Conservation (phyloP, 176 grass and related monocot species). For the Raddia guianensis region DNA sequence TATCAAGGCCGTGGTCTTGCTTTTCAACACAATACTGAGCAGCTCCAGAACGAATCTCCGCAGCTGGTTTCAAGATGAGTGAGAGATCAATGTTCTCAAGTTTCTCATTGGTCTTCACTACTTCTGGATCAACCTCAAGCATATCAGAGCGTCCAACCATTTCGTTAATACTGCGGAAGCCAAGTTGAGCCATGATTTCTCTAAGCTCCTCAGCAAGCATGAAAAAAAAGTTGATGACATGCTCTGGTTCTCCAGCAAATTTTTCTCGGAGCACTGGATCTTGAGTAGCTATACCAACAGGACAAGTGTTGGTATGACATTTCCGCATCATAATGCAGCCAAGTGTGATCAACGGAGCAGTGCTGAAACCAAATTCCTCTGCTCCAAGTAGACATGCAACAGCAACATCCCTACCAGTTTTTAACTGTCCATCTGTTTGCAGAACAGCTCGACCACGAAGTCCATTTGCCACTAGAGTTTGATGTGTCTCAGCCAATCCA, state of each 20-base stretch:
- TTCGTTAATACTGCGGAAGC: conserved; percentile 72
- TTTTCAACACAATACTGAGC: conserved; percentile 91
- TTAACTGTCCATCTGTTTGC: conserved; percentile 97
- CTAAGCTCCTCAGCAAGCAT: conserved; percentile 99
- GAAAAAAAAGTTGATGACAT: conserved; percentile 99
- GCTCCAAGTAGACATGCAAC: conserved; percentile 93
- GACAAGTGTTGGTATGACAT: conserved; percentile 94
- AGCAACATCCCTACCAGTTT: conserved; percentile 98
- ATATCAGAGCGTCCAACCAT: conserved; percentile 99
- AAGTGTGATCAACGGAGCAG: conserved; percentile 94
- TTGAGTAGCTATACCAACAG: conserved; percentile 98
- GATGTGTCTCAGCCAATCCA: conserved; percentile 94
- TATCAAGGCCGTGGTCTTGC: conserved; percentile 88
- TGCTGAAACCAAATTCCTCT: conserved; percentile 99
- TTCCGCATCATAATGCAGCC: conserved; percentile 99
- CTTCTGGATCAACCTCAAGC: conserved; percentile 89
- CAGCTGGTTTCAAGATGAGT: conserved; percentile 80
- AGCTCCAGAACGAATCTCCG: conserved; percentile 72
- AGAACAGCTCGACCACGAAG: conserved; percentile 91
- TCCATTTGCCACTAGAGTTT: conserved; percentile 94
- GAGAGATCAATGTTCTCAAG: conserved; percentile 96
- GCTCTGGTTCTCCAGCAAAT: conserved; percentile 96
- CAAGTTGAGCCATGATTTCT: conserved; percentile 92
- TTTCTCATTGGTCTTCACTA: conserved; percentile 88
- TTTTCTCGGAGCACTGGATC: conserved; percentile 95